These are phyloP conservation scores for Diutina rugosa DNA, from an alignment of 1,139 yeast genomes.

Conservation along the genomic window DNA sequence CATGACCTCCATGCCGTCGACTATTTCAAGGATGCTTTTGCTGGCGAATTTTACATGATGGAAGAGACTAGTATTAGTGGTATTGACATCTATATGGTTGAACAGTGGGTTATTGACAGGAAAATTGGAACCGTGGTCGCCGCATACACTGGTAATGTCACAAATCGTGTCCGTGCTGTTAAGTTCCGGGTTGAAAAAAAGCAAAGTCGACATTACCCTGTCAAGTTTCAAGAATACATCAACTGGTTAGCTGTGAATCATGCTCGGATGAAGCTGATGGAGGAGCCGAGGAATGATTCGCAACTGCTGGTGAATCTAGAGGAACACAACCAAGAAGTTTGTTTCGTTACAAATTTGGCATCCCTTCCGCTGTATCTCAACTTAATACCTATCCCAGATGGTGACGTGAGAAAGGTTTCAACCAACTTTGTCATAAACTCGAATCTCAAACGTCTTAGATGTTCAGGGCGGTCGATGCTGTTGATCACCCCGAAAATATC, in stretches of 20 bases:
- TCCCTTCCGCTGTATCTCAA: slow-evolving; percentile 68
- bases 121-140: slow-evolving; percentile 56
- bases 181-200: slow-evolving; percentile 46
- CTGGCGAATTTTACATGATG: slow-evolving; percentile 23
- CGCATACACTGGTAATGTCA: slow-evolving; percentile 71
- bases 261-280: slow-evolving; percentile 33
- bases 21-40: slow-evolving; percentile 29
- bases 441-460: slow-evolving; percentile 61
- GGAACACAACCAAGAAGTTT: slow-evolving; percentile 16
- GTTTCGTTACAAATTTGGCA: slow-evolving; percentile 73
- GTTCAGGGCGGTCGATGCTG: slow-evolving; percentile 77
- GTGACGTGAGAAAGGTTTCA: slow-evolving; percentile 42
- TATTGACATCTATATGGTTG: slow-evolving; percentile 80
- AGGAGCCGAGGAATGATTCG: slow-evolving; percentile 16
- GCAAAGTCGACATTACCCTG: slow-evolving; percentile 46
- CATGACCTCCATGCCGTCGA: slow-evolving; percentile 46
- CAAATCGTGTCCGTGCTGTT: slow-evolving; percentile 48
- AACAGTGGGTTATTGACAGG: slow-evolving; percentile 83
- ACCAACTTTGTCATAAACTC: slow-evolving; percentile 57
- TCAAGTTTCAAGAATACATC: slow-evolving; percentile 43
- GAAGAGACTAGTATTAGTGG: slow-evolving; percentile 45
- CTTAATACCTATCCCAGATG: slow-evolving; percentile 56
- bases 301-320: background rate
- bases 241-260: slow-evolving; percentile 50
- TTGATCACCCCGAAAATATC: slow-evolving; percentile 51